Conservation (phyloP, 331 rosid genomes). For the Quercus lobata region DNA sequence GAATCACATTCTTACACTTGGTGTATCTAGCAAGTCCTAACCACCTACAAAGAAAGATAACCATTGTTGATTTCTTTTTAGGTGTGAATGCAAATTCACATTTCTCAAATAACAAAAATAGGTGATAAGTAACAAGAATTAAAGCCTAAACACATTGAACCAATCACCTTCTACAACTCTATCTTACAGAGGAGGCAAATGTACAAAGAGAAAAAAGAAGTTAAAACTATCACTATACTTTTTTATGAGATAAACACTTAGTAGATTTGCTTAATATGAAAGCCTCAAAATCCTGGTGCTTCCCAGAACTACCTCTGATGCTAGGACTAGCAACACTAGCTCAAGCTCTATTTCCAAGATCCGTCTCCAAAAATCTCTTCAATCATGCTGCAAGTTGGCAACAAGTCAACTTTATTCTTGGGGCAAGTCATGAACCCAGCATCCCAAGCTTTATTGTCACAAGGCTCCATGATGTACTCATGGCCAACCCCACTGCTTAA, state of each 20-base stretch:
- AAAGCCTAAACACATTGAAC: slow-evolving; percentile 9
- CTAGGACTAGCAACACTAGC: slow-evolving; percentile 22
- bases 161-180: slow-evolving; percentile 39
- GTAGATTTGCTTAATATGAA: slow-evolving; percentile 8
- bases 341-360: slow-evolving; percentile 40
- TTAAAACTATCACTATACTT: slow-evolving; percentile 9
- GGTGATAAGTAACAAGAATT: slow-evolving; percentile 4
- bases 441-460: slow-evolving; percentile 72
- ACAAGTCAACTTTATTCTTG: slow-evolving; percentile 56
- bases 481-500: slow-evolving; percentile 38
- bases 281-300: slow-evolving; percentile 1
- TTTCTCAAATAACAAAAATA: slow-evolving; percentile 8
- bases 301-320: not conserved
- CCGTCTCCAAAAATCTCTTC: slow-evolving; percentile 89
- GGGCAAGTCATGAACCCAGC: slow-evolving; percentile 52
- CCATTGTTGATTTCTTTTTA: slow-evolving; percentile 21
- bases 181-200: slow-evolving; percentile 38
- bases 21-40: slow-evolving; percentile 1
- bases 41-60: slow-evolving; percentile 19
- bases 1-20: not conserved
- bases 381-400: slow-evolving; percentile 89
- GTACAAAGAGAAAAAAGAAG: slow-evolving; percentile 21
- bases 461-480: slow-evolving; percentile 62
- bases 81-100: slow-evolving; percentile 29
- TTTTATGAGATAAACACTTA: not conserved